Evolutionary conservation across 2,329 filamentous ascomycete species (phyloP), one percentile per base, ranked within the genome.

Genomic region (Aspergillus thermomutatus): DNA sequence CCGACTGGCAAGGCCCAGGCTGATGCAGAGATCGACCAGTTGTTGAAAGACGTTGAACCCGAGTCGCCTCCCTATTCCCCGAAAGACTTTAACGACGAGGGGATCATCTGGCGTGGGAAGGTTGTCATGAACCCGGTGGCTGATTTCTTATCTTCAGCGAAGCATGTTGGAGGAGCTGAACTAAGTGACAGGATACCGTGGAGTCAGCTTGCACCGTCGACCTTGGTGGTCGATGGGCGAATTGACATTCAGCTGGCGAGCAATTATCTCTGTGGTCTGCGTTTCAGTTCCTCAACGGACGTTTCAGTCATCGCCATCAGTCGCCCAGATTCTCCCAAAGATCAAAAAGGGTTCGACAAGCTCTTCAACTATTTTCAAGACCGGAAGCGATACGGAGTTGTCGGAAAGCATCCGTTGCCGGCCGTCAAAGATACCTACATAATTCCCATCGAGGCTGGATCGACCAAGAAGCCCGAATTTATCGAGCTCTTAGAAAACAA

Each of bases 391-490:
- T 99, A 96, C 71, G 93, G 92, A 21, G 93, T 97, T 1, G 83
- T 97, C 6, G 87, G 87, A 14, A 90, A 93, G 69, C 89, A 90
- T 71, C 83, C 84, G 1, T 77, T 87, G 28, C 83, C 86, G 21
- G 88, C 91, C 58, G 89, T 97, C 50, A 88, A 92, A 58, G 93
- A 97, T 69, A 90, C 92, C 1, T 97, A 97, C 72, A 83, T 97
- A 31, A 88, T 97, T 9, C 93, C 94, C 0, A 85, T 97, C 4
- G 85, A 91, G 31, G 82, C 87, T 4, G 91, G 90, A 26, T 81
- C 84, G 26, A 77, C 75, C 34, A 77, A 78, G 50, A 83, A 93
- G 46, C 93, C 94, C 0, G 90, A 92, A 60, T 96, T 97, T 66
- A 86, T 97, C 72, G 84, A 91, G 59, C 89, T 96, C 67, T 82